These are phyloP conservation scores for Proliferodiscus dingleyae DNA, from an alignment of 2,329 filamentous ascomycete species.

Conservation along the genomic window DNA sequence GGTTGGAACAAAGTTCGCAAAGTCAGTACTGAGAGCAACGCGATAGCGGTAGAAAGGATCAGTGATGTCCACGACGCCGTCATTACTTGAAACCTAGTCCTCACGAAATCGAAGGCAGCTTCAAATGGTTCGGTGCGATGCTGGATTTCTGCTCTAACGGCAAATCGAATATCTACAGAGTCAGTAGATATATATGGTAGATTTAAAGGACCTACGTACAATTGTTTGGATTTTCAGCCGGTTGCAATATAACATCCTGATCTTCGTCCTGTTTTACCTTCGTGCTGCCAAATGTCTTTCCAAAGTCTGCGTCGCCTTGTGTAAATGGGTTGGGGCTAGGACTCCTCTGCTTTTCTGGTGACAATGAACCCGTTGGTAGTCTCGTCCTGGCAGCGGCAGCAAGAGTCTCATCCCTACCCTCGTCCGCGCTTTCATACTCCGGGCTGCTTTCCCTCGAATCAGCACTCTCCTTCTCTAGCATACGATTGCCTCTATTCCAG, in stretches of 20 bases:
- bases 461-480: conserved; percentile 46
- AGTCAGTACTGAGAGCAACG: conserved; percentile 60
- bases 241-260: conserved; percentile 12
- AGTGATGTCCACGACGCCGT: conserved; percentile 68
- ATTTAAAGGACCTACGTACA: conserved; percentile 37
- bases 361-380: conserved; percentile 47
- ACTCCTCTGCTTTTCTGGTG: conserved; percentile 52
- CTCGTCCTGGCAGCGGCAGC: conserved; percentile 29
- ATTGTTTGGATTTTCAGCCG: conserved; percentile 39
- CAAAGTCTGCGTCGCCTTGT: conserved; percentile 33
- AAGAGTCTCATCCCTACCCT: conserved; percentile 33
- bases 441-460: conserved; percentile 54
- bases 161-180: conserved; percentile 76
- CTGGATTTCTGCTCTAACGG: conserved; percentile 80
- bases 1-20: conserved; percentile 66
- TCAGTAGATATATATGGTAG: conserved; percentile 17
- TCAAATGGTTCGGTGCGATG: conserved; percentile 83
- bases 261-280: conserved; percentile 27
- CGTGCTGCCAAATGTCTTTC: conserved; percentile 33
- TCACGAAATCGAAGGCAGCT: conserved; percentile 60
- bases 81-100: conserved; percentile 52
- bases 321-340: conserved; percentile 45
- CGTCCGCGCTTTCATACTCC: conserved; percentile 52
- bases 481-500: conserved; percentile 43
- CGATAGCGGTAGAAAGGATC: conserved; percentile 54